Base-by-base conservation (phyloP, 257 asterid species). In the Petunia secreta region DNA sequence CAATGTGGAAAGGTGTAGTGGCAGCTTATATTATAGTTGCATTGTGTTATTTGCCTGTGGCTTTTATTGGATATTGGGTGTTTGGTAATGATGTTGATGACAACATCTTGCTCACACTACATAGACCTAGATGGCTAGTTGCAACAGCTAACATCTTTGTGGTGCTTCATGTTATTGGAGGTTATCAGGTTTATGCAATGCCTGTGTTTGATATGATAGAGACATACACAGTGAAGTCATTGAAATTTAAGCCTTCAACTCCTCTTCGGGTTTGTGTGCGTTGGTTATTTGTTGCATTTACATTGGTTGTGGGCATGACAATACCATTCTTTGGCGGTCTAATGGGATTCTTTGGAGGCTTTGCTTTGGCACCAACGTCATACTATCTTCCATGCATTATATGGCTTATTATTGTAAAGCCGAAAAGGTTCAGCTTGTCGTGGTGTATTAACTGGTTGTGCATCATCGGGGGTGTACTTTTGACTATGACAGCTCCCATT, bases 1-100 rank as follows among this genome's bases (percentile, higher is more conserved):
- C 97, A 0, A 92, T 91, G 96, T 90, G 97, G 97, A 89, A 69
- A 62, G 97, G 97, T 4, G 96, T 91, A 0, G 1, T 88, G 0
- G 58, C 90, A 1, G 97, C 97, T 0, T 91, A 92, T 65, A 0
- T 4, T 89, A 25, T 25, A 25, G 25, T 25, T 25, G 25, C 25
- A 25, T 25, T 25, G 25, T 25, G 25, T 25, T 25, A 25, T 25
- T 25, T 25, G 25, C 25, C 25, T 25, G 25, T 25, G 25, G 25
- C 25, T 25, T 25, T 25, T 25, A 25, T 25, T 25, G 25, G 25
- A 25, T 25, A 25, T 25, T 25, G 25, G 25, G 25, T 25, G 25
- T 25, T 25, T 25, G 25, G 25, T 25, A 25, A 25, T 25, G 25
- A 25, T 25, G 25, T 25, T 25, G 25, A 25, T 25, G 25, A 25